These are phyloP conservation scores for Rubia tinctorum DNA, from an alignment of 305 asterid species.

Conservation along the genomic window DNA sequence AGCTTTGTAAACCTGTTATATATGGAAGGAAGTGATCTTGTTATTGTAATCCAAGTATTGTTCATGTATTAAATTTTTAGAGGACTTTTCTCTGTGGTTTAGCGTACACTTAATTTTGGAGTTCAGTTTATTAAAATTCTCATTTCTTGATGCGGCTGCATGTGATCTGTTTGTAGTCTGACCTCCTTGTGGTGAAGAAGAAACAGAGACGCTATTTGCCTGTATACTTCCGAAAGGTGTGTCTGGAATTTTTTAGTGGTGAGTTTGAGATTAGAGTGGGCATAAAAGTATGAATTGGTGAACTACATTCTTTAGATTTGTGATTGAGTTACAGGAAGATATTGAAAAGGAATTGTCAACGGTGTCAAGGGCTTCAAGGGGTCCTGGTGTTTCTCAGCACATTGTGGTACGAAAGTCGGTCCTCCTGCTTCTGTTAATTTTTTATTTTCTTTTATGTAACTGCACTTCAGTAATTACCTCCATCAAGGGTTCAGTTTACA, in stretches of 20 bases:
- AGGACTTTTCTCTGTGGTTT: neutral
- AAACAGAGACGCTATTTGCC: slow-evolving; percentile 73
- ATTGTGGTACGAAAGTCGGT: slow-evolving; percentile 52
- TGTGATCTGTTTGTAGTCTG: slow-evolving; percentile 55
- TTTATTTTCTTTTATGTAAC: neutral
- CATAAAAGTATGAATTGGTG: neutral
- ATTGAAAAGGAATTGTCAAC: slow-evolving; percentile 70
- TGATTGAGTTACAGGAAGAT: slow-evolving; percentile 64
- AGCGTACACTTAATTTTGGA: neutral
- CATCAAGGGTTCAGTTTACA: neutral
- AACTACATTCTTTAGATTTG: slow-evolving; percentile 6
- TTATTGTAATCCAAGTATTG: neutral
- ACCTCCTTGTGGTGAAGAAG: slow-evolving; percentile 84
- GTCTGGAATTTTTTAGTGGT: slow-evolving; percentile 15
- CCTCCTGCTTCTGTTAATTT: neutral
- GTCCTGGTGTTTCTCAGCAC: slow-evolving; percentile 56
- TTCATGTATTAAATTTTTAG: neutral
- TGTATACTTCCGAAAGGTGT: slow-evolving; percentile 87
- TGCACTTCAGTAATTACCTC: neutral
- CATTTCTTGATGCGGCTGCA: neutral
- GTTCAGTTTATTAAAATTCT: neutral
- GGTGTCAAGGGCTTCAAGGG: slow-evolving; percentile 57
- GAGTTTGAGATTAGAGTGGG: slow-evolving; percentile 11
- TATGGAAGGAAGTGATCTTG: neutral
- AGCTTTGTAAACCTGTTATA: neutral